Base-by-base conservation (phyloP, 371 early-diverging fungal species). In the Paraphysoderma sedebokerense region DNA sequence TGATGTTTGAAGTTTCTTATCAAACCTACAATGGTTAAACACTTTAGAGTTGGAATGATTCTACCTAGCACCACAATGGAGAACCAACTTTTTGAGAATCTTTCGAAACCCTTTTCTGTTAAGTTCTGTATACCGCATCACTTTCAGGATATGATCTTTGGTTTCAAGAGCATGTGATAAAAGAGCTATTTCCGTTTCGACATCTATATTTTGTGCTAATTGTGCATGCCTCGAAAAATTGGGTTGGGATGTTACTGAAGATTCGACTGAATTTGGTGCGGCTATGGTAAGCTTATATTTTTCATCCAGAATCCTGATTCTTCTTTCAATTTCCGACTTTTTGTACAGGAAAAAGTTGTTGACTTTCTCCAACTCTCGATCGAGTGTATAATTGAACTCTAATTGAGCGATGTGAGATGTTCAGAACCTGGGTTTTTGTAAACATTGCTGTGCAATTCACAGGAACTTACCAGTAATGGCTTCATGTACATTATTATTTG, bases 301-400 rank as follows among this genome's bases (percentile, higher is more conserved):
- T 47, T 83, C 81, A 35, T 78, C 64, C 48, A 85, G 59, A 19
- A 81, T 69, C 22, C 81, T 70, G 32, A 85, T 55, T 22, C 88
- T 71, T n/a, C 81, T 76, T 56, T 82, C 80, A 23, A 78, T 65
- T 30, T 82, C 84, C 30, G 73, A 69, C 53, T 84, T 81, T 59
- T 85, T 85, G 54, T 77, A 81, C 26, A 85, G 56, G 47, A 82
- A 85, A 52, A 87, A 87, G 23, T 71, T 59, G 57, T 85, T 87
- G 57, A 87, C 82, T 42, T 77, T 79, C 58, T 83, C 84, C 20
- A 85, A 65, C 55, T 87, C 88, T 28, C 81, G 71, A 55, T 85
- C 86, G 38, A 87, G 66, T 39, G 79, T 77, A 57, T 78, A 82
- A 54, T 85, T 81, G 61, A 87, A 87, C 13, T 77, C 82, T 0